Evolutionary conservation across 2,329 filamentous ascomycete genomes (phyloP).

Genomic region (Trichophyton mentagrophytes): DNA sequence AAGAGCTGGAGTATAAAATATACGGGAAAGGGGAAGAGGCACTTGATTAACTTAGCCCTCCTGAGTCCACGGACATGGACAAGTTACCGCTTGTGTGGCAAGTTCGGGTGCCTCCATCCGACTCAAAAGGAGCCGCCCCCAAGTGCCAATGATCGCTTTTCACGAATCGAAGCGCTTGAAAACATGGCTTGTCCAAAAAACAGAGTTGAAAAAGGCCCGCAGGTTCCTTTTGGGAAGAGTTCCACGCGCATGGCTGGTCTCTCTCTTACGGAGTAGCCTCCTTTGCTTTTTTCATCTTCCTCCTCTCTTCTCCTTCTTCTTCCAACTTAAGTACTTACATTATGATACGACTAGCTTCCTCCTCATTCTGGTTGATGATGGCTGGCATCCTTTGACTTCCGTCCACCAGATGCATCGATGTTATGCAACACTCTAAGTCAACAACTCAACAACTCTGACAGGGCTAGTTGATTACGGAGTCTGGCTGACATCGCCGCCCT

Average conservation of each 20-base stretch:
- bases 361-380: neutral
- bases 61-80: neutral
- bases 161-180: neutral
- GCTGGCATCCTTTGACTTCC: neutral
- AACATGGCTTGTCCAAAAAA: conserved; percentile 1
- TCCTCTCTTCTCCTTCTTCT: neutral
- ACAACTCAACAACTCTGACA: neutral
- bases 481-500: neutral
- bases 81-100: conserved; percentile 4
- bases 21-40: neutral
- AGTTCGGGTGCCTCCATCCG: conserved; percentile 1
- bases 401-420: neutral
- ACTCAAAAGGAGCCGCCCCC: conserved; percentile 3
- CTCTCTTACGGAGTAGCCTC: neutral
- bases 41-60: neutral
- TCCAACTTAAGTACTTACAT: neutral
- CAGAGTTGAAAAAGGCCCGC: conserved; percentile 2
- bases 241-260: conserved; percentile 4
- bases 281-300: neutral
- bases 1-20: neutral
- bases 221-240: conserved; percentile 4
- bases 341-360: neutral
- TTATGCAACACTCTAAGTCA: neutral
- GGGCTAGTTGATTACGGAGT: neutral
- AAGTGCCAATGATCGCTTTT: conserved; percentile 1